Conservation (phyloP, 306 rosid species). For the Gastrolobium bilobum region DNA sequence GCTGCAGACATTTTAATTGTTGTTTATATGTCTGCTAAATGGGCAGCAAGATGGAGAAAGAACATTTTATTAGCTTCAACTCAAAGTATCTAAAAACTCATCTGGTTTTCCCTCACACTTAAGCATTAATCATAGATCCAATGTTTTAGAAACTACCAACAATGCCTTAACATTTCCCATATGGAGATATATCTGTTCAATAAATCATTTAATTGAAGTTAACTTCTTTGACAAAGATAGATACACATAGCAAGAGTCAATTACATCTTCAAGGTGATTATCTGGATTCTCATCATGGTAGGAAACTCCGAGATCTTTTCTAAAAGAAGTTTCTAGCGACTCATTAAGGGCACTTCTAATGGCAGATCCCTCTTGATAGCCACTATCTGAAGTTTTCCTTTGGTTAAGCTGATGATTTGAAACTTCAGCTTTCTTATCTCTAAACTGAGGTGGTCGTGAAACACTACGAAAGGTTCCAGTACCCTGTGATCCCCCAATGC, state of each 20-base stretch:
- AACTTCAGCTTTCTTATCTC: slow-evolving; percentile 76
- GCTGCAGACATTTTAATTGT: slow-evolving; percentile 1
- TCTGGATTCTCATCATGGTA: slow-evolving; percentile 54
- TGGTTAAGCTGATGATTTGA: slow-evolving; percentile 57
- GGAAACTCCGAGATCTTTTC: slow-evolving; percentile 55
- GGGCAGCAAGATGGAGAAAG: background rate
- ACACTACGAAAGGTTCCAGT: slow-evolving; percentile 83
- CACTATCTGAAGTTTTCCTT: slow-evolving; percentile 67
- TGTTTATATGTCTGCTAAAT: background rate
- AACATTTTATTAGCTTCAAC: slow-evolving; percentile 7
- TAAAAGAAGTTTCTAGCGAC: slow-evolving; percentile 49
- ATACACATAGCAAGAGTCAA: slow-evolving; percentile 31
- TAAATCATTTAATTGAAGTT: slow-evolving; percentile 18
- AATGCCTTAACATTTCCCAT: slow-evolving; percentile 23
- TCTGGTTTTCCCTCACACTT: slow-evolving; percentile 25
- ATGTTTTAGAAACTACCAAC: slow-evolving; percentile 27
- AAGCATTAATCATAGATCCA: slow-evolving; percentile 27
- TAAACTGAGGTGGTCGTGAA: slow-evolving; percentile 83
- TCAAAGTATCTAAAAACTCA: slow-evolving; percentile 21
- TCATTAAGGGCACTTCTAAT: slow-evolving; percentile 62
- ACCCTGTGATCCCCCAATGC: slow-evolving; percentile 82
- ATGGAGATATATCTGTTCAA: background rate
- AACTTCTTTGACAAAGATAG: background rate
- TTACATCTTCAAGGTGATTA: slow-evolving; percentile 73
- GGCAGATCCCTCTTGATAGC: slow-evolving; percentile 57